Conservation (phyloP, 257 asterid species). For the Ajuga chamaepitys region DNA sequence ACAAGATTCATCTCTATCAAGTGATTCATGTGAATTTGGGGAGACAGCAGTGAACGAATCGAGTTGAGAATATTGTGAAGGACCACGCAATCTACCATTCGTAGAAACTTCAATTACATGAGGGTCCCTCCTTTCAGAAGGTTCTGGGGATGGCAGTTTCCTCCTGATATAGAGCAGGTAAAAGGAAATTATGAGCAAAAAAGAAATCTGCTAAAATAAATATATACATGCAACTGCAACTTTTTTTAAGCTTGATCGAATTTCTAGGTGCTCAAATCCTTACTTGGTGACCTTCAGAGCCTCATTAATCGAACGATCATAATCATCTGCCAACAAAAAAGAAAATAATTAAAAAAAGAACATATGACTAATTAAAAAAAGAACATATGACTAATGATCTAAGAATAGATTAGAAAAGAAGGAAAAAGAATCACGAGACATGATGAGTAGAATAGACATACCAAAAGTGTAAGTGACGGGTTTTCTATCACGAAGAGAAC, state of each 20-base stretch:
- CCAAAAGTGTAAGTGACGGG: slow-evolving; percentile 96
- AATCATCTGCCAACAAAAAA: slow-evolving; percentile 63
- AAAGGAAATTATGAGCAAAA: slow-evolving; percentile 4
- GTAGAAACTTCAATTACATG: slow-evolving; percentile 38
- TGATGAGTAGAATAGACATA: slow-evolving; percentile 21
- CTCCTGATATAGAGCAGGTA: slow-evolving; percentile 39
- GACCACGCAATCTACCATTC: slow-evolving; percentile 63
- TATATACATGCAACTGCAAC: neutral
- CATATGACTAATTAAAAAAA: no score
- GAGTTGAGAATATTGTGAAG: slow-evolving; percentile 44
- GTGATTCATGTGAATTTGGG: slow-evolving; percentile 54
- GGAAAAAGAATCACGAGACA: no score
- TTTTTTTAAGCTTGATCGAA: neutral
- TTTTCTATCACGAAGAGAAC: slow-evolving; percentile 96
- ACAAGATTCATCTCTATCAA: slow-evolving; percentile 45
- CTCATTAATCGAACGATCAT: slow-evolving; percentile 86
- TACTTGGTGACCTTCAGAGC: slow-evolving; percentile 96
- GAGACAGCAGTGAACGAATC: slow-evolving; percentile 38
- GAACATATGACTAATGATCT: no score
- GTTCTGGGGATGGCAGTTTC: slow-evolving; percentile 54
- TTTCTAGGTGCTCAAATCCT: slow-evolving; percentile 18
- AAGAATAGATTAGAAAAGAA: neutral
- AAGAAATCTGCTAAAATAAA: neutral
- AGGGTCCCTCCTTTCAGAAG: slow-evolving; percentile 46
- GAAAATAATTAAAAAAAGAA: no score